Base-by-base conservation (phyloP, 768 basidiomycete species). In the Hygrophorus pudorinus region DNA sequence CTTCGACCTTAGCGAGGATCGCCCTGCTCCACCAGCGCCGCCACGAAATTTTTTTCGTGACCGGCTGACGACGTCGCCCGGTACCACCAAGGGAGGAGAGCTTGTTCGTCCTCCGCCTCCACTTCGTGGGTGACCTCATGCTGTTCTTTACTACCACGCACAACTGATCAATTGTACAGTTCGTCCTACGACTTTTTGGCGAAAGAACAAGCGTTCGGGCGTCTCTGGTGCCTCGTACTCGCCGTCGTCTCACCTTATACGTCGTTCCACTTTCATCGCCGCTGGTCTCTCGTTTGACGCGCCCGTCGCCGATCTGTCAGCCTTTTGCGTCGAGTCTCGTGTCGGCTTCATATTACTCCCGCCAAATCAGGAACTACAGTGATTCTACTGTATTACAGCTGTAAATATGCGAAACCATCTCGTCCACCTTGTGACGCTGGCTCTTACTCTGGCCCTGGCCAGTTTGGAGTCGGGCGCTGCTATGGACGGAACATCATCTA, bases 151-250 rank as follows among this genome's bases (percentile, higher is more conserved):
- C 8, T 41, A 2, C 16, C 14, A 8, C 10, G 24, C 17, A 13
- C 4, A n/a, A 12, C 10, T 31, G 37, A 11, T 21, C 16, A n/a
- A 35, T 44, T 32, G 30, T 37, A 11, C 48, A 87, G 85, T 85
- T 29, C 81, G 85, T n/a, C 85, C 85, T 0, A 83, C 76, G 5
- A 82, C 85, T 0, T 86, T 88, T 58, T 88, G 85, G 85, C 71
- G 82, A 27, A 79, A 77, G 50, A 85, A 81, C 1, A 71, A 64
- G 24, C 75, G 79, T 11, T 84, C 82, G 14, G 85, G 83, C 12
- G 81, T 87, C 1, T 71, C 81, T 37, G 73, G 69, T 3, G 73
- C 81, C 5, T 79, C 75, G 0, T 86, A 84, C 56, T 83, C 85
- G 5, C 85, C 85, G 0, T 73, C 82, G 0, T 75, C 75, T 0